phyloP scores from a whole-genome alignment of 306 rosid genomes.

The Cajanus cajan region DNA sequence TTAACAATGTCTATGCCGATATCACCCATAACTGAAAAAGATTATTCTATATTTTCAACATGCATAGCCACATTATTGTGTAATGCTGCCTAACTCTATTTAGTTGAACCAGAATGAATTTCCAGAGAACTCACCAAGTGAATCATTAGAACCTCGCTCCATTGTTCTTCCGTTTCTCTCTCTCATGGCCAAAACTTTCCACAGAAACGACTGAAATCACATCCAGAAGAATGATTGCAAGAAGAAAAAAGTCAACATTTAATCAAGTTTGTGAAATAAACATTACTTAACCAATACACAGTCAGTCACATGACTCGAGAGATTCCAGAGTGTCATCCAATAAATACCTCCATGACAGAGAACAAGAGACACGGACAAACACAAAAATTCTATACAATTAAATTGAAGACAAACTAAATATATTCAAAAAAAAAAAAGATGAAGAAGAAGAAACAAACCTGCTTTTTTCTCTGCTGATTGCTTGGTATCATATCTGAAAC shows the following conservation, averaged over 20 bases:
- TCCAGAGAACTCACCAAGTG: slow-evolving; percentile 63
- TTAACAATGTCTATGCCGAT: slow-evolving; percentile 20
- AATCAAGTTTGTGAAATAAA: not conserved
- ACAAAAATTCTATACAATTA: not conserved
- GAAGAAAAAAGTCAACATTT: not conserved
- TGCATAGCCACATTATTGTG: slow-evolving; percentile 28
- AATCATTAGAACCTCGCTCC: slow-evolving; percentile 41
- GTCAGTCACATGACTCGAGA: not conserved
- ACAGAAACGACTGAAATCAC: slow-evolving; percentile 72
- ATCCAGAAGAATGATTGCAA: not conserved
- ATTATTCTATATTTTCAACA: slow-evolving; percentile 13
- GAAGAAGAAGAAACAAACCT: slow-evolving; percentile 22
- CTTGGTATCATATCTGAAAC: slow-evolving; percentile 32
- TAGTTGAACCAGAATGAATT: slow-evolving; percentile 10
- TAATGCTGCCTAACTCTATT: not conserved
- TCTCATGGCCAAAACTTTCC: slow-evolving; percentile 57
- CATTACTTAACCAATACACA: not conserved
- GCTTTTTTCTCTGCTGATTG: slow-evolving; percentile 42
- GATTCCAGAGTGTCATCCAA: not conserved
- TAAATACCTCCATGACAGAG: not conserved
- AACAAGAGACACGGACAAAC: not conserved
- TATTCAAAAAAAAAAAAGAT: not conserved
- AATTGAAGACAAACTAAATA: not conserved
- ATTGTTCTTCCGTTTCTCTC: slow-evolving; percentile 57
- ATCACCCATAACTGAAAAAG: slow-evolving; percentile 15